Percentiles rank a stretch among this genome's conserved stretches.
Evolutionary conservation across 2,329 filamentous ascomycete species (phyloP).

Genomic region (Aureobasidium namibiae): DNA sequence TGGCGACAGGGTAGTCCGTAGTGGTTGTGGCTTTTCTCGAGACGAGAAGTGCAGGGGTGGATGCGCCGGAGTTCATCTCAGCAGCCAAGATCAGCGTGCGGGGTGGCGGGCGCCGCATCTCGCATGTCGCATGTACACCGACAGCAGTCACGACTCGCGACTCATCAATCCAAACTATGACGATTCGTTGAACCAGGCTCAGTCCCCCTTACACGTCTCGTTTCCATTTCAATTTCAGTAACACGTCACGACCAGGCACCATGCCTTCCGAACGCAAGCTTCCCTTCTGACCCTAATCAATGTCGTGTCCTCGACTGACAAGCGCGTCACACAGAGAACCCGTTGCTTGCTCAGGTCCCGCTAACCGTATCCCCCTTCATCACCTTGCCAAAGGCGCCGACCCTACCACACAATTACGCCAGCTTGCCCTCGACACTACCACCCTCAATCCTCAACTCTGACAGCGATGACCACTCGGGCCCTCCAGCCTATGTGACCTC

Average conservation of each 20-base stretch:
- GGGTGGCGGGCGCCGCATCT: neutral
- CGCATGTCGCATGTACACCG: neutral
- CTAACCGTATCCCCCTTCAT: conserved; percentile 92
- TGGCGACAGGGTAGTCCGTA: no score
- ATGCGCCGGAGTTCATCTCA: neutral
- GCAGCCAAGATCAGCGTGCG: neutral
- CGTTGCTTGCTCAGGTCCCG: conserved; percentile 83
- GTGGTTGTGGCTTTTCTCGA: no score
- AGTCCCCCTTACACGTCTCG: no score
- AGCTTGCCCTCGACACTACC: conserved; percentile 80
- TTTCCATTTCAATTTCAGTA: neutral
- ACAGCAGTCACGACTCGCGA: no score
- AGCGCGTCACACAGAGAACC: conserved; percentile 44
- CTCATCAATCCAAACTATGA: no score
- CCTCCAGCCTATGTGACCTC: conserved; percentile 66
- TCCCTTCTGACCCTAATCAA: neutral
- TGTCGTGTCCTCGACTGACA: neutral
- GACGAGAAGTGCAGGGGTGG: neutral
- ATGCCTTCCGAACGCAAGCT: conserved; percentile 10
- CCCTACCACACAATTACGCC: conserved; percentile 92
- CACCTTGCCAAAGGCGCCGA: conserved; percentile 78
- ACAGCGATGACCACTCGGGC: conserved; percentile 24
- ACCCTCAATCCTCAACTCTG: conserved; percentile 51
- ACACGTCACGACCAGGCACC: neutral
- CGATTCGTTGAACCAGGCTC: no score